These are phyloP conservation scores for Davidsoniella virescens DNA, from an alignment of 2,329 filamentous ascomycete genomes.

Conservation along the genomic window DNA sequence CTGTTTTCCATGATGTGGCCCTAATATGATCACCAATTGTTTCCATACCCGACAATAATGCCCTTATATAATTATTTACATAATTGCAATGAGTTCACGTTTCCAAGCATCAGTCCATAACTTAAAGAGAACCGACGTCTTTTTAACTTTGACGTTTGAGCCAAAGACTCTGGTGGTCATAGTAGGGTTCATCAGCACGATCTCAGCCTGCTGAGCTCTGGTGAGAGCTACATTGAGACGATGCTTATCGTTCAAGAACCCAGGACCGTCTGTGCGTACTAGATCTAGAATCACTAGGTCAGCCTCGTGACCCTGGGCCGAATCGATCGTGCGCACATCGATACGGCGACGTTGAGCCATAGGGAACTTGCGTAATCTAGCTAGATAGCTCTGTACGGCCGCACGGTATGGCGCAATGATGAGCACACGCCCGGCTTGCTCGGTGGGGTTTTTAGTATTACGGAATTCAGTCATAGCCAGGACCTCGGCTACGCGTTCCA, in stretches of 20 bases:
- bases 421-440: slow-evolving; percentile 23
- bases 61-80: too few relatives aligned
- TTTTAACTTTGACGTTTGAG: neutral
- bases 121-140: neutral
- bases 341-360: slow-evolving; percentile 19
- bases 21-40: too few relatives aligned
- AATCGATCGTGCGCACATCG: slow-evolving; percentile 28
- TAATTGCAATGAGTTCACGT: too few relatives aligned
- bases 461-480: slow-evolving; percentile 21
- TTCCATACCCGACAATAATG: too few relatives aligned
- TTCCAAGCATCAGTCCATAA: too few relatives aligned
- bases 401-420: slow-evolving; percentile 29
- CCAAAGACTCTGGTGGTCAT: slow-evolving; percentile 18
- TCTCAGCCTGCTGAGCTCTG: slow-evolving; percentile 27
- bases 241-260: slow-evolving; percentile 28
- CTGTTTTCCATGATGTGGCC: too few relatives aligned
- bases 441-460: slow-evolving; percentile 15
- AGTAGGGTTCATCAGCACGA: slow-evolving; percentile 27
- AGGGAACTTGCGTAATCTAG: slow-evolving; percentile 18
- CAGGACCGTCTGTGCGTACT: slow-evolving; percentile 24
- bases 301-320: slow-evolving; percentile 30
- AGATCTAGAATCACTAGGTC: slow-evolving; percentile 32
- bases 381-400: slow-evolving; percentile 22
- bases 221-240: slow-evolving; percentile 31
- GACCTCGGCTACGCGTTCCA: slow-evolving; percentile 20